Percentiles rank a stretch among this genome's conserved stretches.
Evolutionary conservation across 1,284 basidiomycete species (phyloP).

Genomic region (Cryptococcus hybrid): DNA sequence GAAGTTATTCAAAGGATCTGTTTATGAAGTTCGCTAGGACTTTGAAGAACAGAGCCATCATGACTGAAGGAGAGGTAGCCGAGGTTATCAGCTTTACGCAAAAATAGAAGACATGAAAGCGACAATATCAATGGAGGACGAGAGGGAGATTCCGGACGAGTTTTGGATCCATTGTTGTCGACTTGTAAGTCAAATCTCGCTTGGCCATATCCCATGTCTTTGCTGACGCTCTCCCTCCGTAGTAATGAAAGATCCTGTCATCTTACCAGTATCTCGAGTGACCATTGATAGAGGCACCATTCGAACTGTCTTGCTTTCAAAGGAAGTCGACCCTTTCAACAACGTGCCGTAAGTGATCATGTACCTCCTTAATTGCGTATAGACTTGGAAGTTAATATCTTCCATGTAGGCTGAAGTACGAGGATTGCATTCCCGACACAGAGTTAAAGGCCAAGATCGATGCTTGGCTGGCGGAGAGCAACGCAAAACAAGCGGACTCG

Average conservation of each 20-base stretch:
- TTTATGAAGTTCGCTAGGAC: conserved; percentile 80
- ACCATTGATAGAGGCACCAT: conserved; percentile 90
- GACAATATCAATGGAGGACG: conserved; percentile 75
- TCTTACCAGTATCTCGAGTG: conserved; percentile 76
- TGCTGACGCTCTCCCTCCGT: background rate
- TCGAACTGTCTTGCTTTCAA: conserved; percentile 82
- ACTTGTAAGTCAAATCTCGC: conserved; percentile 23
- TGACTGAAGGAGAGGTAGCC: conserved; percentile 76
- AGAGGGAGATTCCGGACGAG: conserved; percentile 94
- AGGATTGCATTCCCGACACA: conserved; percentile 71
- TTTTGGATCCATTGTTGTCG: conserved; percentile 60
- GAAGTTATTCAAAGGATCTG: conserved; percentile 81
- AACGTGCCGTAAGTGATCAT: conserved; percentile 58
- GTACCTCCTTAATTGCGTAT: background rate
- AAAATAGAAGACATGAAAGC: conserved; percentile 79
- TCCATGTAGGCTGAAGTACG: conserved; percentile 59
- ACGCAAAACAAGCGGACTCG: conserved; percentile 19
- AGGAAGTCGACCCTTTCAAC: conserved; percentile 89
- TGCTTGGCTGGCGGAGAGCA: conserved; percentile 59
- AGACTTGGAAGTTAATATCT: background rate
- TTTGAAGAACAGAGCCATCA: conserved; percentile 65
- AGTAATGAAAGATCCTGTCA: conserved; percentile 98
- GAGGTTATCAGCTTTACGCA: conserved; percentile 69
- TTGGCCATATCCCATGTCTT: no score
- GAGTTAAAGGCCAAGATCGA: conserved; percentile 66